Conservation (phyloP, 2,329 filamentous ascomycete species). For the Aspergillus pseudoviridinutans region DNA sequence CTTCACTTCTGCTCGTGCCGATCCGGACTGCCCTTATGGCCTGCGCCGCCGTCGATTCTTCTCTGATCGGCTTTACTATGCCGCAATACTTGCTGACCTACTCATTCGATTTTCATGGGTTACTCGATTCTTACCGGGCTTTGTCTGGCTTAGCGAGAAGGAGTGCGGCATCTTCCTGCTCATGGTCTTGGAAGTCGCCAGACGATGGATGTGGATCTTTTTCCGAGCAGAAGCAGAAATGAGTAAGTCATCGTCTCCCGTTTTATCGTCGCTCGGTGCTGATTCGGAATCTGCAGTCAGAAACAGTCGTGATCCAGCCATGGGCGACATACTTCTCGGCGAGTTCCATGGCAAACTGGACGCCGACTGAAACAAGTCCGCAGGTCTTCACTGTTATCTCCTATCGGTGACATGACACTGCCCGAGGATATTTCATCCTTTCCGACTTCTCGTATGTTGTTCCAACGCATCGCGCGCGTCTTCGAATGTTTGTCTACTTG, state of each 20-base stretch:
- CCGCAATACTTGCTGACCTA: constrained; percentile 72
- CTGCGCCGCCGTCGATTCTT: constrained; percentile 73
- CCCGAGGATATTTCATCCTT: constrained; percentile 13
- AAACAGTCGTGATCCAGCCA: constrained; percentile 53
- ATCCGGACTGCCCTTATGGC: constrained; percentile 68
- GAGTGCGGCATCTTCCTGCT: constrained; percentile 87
- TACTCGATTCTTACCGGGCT: constrained; percentile 75
- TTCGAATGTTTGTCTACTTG: neutral
- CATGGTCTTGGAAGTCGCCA: constrained; percentile 78
- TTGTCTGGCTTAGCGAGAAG: constrained; percentile 80
- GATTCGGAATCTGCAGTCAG: constrained; percentile 37
- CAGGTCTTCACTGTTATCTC: neutral
- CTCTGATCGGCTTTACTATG: constrained; percentile 74
- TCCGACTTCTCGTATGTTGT: constrained; percentile 4
- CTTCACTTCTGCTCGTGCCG: constrained; percentile 60
- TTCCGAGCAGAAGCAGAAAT: constrained; percentile 93
- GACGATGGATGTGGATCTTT: constrained; percentile 96
- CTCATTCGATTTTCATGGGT: constrained; percentile 86
- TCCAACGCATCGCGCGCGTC: neutral
- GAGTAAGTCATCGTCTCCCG: constrained; percentile 50
- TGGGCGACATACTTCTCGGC: constrained; percentile 69
- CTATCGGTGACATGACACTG: constrained; percentile 15
- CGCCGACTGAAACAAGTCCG: constrained; percentile 45
- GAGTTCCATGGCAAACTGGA: constrained; percentile 67
- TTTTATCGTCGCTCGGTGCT: neutral